A percentile compares a stretch with the other conserved stretches of the same genome.
Evolutionary conservation across 768 basidiomycete species (phyloP).

Genomic region (Strobilomyces echinocephalus): DNA sequence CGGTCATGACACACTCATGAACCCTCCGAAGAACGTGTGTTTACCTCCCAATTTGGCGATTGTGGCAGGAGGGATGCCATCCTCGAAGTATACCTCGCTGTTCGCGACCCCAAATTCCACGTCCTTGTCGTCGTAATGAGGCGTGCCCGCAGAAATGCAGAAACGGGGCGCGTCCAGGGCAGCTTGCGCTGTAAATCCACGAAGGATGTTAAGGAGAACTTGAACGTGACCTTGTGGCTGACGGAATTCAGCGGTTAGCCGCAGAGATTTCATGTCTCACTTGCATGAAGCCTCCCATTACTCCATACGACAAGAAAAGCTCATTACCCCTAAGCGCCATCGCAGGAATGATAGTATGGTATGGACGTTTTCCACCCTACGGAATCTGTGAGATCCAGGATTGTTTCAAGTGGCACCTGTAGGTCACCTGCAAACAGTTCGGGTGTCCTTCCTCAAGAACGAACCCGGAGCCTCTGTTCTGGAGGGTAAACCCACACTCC

Average conservation of each 20-base stretch:
- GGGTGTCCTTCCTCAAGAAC: slow-evolving; percentile 75
- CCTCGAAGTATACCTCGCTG: slow-evolving; percentile 87
- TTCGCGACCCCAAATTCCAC: slow-evolving; percentile 58
- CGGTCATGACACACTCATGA: background rate
- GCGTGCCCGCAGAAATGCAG: slow-evolving; percentile 85
- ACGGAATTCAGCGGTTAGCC: background rate
- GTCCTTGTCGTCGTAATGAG: slow-evolving; percentile 48
- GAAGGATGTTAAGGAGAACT: slow-evolving; percentile 83
- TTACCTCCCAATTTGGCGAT: slow-evolving; percentile 64
- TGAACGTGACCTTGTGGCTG: slow-evolving; percentile 96
- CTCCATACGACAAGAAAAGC: slow-evolving; percentile 83
- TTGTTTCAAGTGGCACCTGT: background rate
- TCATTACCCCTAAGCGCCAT: slow-evolving; percentile 75
- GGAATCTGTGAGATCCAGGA: background rate
- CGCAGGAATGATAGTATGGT: slow-evolving; percentile 94
- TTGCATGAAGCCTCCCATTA: slow-evolving; percentile 93
- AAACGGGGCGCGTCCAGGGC: slow-evolving; percentile 94
- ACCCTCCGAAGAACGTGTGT: slow-evolving; percentile 12
- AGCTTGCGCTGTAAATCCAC: slow-evolving; percentile 83
- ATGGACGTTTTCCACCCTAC: slow-evolving; percentile 78
- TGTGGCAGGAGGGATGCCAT: slow-evolving; percentile 61
- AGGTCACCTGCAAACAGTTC: slow-evolving; percentile 67
- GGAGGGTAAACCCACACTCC: slow-evolving; percentile 94
- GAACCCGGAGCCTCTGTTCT: slow-evolving; percentile 90
- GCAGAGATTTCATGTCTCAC: slow-evolving; percentile 26